A percentile compares a stretch with the other conserved stretches of the same genome.
These are phyloP conservation scores for Mucor saturninus DNA, from an alignment of 371 early-diverging fungal genomes.

Conservation along the genomic window DNA sequence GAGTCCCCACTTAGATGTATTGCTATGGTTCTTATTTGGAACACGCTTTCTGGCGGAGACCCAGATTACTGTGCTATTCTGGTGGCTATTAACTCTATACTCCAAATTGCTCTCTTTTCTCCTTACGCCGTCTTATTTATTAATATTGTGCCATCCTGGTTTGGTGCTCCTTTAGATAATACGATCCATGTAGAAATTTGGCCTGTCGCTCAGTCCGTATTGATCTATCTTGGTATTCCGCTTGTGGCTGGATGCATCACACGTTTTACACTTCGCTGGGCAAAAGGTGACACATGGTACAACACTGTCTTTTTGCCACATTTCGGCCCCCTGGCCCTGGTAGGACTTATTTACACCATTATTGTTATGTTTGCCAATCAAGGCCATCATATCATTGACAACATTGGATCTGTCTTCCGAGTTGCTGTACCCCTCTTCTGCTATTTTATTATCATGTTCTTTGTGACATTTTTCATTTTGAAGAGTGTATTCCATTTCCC, in stretches of 20 bases:
- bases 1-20: constrained; percentile 54
- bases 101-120: constrained; percentile 70
- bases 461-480: constrained; percentile 50
- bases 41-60: constrained; percentile 70
- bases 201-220: constrained; percentile 63
- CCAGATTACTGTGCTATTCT: constrained; percentile 69
- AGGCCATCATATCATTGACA: constrained; percentile 65
- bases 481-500: constrained; percentile 34
- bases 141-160: constrained; percentile 55
- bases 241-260: constrained; percentile 65
- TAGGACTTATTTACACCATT: constrained; percentile 73
- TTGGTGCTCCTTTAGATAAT: constrained; percentile 43
- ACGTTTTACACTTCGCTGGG: constrained; percentile 45
- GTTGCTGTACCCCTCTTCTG: constrained; percentile 71
- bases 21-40: constrained; percentile 88
- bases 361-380: constrained; percentile 80
- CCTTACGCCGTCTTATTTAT: constrained; percentile 67
- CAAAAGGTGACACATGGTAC: constrained; percentile 57
- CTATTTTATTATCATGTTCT: constrained; percentile 68
- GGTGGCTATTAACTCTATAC: constrained; percentile 72
- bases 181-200: constrained; percentile 54
- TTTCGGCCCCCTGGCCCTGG: constrained; percentile 59
- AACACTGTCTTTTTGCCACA: constrained; percentile 57
- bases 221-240: constrained; percentile 77
- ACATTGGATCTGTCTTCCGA: constrained; percentile 71